Conservation (phyloP, 345 rosid genomes). For the Populus euphratica region DNA sequence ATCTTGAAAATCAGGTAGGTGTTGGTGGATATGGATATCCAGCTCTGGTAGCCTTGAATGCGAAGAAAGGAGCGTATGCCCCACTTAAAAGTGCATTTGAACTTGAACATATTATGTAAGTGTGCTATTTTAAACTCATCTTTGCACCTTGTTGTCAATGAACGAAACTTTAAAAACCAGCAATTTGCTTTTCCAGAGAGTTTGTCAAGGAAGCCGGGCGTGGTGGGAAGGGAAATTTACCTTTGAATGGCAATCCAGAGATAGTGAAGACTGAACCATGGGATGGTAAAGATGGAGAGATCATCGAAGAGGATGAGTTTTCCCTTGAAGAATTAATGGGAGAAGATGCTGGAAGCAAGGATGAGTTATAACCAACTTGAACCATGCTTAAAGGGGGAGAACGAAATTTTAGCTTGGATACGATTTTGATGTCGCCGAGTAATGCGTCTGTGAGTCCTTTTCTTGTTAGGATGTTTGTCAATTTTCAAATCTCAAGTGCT, state of each 20-base stretch:
- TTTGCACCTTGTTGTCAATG: neutral
- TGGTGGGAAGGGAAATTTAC: conserved; percentile 95
- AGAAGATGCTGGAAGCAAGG: conserved; percentile 48
- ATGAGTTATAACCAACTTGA: conserved; percentile 41
- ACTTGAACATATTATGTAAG: conserved; percentile 79
- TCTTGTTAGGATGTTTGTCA: neutral
- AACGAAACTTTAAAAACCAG: conserved; percentile 3
- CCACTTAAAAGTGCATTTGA: conserved; percentile 95
- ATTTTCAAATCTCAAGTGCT: too few species aligned
- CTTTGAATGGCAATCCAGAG: conserved; percentile 54
- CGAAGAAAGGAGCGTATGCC: conserved; percentile 90
- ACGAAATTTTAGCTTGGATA: neutral
- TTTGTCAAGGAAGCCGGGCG: conserved; percentile 83
- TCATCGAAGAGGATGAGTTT: conserved; percentile 82
- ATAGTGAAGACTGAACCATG: conserved; percentile 68
- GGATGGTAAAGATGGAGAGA: conserved; percentile 89
- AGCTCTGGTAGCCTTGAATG: conserved; percentile 89
- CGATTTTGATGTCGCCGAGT: conserved; percentile 22
- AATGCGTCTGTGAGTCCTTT: neutral
- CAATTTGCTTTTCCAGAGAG: conserved; percentile 47
- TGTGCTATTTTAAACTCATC: conserved; percentile 9
- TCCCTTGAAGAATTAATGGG: conserved; percentile 95
- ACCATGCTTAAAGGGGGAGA: neutral
- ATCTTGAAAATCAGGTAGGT: conserved; percentile 72
- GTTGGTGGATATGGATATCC: conserved; percentile 99